Base-by-base conservation (phyloP, 1,284 basidiomycete species). In the Cutaneotrichosporon sp. region DNA sequence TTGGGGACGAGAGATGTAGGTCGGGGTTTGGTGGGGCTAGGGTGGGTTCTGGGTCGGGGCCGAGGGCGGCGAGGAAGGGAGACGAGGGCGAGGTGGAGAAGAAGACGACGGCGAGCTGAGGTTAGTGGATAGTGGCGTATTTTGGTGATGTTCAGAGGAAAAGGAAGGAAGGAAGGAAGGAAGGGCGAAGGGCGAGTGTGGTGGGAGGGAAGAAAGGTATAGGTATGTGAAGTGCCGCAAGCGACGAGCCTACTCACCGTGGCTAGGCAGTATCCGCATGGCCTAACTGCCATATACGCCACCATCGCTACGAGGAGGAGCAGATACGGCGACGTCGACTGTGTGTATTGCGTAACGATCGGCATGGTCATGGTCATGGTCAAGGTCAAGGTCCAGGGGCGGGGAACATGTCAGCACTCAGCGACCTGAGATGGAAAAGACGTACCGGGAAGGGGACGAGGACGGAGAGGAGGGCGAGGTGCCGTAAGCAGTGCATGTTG, bases 391-490 rank as follows among this genome's bases (percentile, higher is more conserved):
- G 26, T 26, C 26, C 26, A 26, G 1, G 22, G n/a, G 18, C 5
- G 56, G 14, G 18, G 10, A 22, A 22, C 14, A 11, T 11, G 34
- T 36, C 21, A 57, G 42, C 26, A 34, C 18, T 8, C 13, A 6
- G n/a, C 38, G 8, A 11, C 26, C 8, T 16, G 2, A n/a, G n/a
- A 4, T 16, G 26, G 10, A 2, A 32, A 16, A 21, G 13, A 72
- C 73, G 65, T 63, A 73, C 72, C 1, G 72, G 66, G 60, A 75
- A 65, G 11, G 69, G 70, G 5, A 75, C 64, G 46, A 76, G 61
- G 86, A 90, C 5, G 34, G 31, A 53, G 22, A 60, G 58, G 18
- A 60, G 30, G 26, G 58, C 58, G 3, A 53, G 36, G 22, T 60
- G 58, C 58, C 58, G 36, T 36, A 60, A 22, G 16, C 50, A 52